These are phyloP conservation scores for Prunus persica DNA, from an alignment of 306 rosid species.

Conservation along the genomic window Prunus_persica_NCBIv2 NC_034014.1:4944501-4945000, in stretches of 20 bases:
- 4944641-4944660: no score
- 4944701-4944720: no score
- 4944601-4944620: no score
- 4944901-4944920: conserved; percentile 44
- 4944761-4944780: neutral
- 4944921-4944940: conserved; percentile 17
- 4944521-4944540: neutral
- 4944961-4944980: conserved; percentile 27
- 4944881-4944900: conserved; percentile 75
- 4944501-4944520: neutral
- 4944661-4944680: no score
- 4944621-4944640: no score
- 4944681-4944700: no score
- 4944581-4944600: no score
- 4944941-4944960: neutral
- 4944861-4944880: conserved; percentile 92
- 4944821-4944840: conserved; percentile 70
- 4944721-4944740: no score
- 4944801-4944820: conserved; percentile 2
- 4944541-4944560: conserved; percentile 4
- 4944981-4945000: conserved; percentile 31
- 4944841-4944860: conserved; percentile 69
- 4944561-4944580: neutral
- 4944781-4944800: neutral
- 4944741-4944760: no score